Evolutionary conservation across 2,329 filamentous ascomycete species (phyloP).

Genomic region (Rhinocladiella similis): DNA sequence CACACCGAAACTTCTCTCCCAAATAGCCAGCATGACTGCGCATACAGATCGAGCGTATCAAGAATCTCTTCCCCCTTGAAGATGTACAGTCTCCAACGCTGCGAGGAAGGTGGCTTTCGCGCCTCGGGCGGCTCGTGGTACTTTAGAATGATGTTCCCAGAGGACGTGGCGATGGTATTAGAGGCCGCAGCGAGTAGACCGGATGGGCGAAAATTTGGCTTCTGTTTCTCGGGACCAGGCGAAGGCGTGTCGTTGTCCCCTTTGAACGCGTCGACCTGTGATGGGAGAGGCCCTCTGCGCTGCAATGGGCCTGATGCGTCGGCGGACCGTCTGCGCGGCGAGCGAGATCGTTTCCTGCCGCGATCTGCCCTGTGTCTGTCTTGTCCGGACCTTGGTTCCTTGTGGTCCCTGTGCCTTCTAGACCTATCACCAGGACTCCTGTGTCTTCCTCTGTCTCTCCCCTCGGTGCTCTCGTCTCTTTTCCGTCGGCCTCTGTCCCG

Average conservation of each 20-base stretch:
- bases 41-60: conserved; percentile 75
- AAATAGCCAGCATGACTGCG: conserved; percentile 85
- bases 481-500: conserved; percentile 10
- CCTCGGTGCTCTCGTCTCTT: conserved; percentile 8
- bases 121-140: conserved; percentile 95
- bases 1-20: conserved; percentile 79
- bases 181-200: conserved; percentile 85
- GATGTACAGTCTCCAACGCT: conserved; percentile 86
- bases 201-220: conserved; percentile 80
- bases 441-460: background rate
- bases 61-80: conserved; percentile 83
- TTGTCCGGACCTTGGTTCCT: background rate
- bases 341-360: conserved; percentile 16
- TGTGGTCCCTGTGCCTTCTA: background rate
- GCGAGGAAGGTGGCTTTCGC: conserved; percentile 75
- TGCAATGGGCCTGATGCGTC: conserved; percentile 6
- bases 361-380: background rate
- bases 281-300: conserved; percentile 41
- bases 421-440: background rate
- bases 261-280: conserved; percentile 48
- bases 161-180: conserved; percentile 69
- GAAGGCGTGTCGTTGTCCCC: conserved; percentile 32
- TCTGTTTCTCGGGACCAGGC: conserved; percentile 66
- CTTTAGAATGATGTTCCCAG: conserved; percentile 75
- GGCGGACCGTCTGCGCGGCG: conserved; percentile 19